Conservation (phyloP, 2,329 filamentous ascomycete genomes). For the Didymellaceae sp. region DNA sequence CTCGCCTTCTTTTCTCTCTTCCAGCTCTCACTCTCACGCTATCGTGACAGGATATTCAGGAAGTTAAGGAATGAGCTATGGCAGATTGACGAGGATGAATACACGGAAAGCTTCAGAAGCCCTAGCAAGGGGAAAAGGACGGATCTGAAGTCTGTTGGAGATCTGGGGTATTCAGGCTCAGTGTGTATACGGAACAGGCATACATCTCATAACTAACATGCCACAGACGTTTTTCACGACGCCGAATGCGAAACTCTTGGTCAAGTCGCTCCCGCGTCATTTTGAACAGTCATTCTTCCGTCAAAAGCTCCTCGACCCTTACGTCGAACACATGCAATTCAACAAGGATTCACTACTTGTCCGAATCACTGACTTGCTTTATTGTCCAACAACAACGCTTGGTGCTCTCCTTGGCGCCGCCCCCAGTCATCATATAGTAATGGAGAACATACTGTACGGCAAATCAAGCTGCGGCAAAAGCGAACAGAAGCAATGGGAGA, state of each 20-base stretch:
- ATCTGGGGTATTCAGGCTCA: constrained; percentile 76
- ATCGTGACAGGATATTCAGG: constrained; percentile 57
- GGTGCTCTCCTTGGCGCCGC: constrained; percentile 66
- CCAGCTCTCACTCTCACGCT: constrained; percentile 56
- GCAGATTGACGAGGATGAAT: constrained; percentile 62
- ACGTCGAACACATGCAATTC: constrained; percentile 67
- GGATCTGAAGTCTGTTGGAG: constrained; percentile 64
- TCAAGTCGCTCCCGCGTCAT: constrained; percentile 73
- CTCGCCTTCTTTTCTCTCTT: constrained; percentile 63
- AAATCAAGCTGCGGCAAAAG: constrained; percentile 53
- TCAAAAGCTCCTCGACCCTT: constrained; percentile 69
- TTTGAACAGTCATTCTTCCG: constrained; percentile 76
- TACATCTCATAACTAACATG: constrained; percentile 13
- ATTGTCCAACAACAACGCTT: constrained; percentile 61
- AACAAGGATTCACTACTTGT: constrained; percentile 69
- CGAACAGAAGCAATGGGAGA: constrained; percentile 65
- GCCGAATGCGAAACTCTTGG: constrained; percentile 67
- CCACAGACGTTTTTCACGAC: constrained; percentile 72
- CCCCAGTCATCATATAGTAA: constrained; percentile 75
- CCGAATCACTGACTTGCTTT: constrained; percentile 74
- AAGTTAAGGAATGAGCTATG: constrained; percentile 60
- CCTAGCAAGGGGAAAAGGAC: constrained; percentile 48
- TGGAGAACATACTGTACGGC: constrained; percentile 76
- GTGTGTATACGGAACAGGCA: constrained; percentile 41
- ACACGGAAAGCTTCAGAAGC: constrained; percentile 60